A percentile compares a stretch with the other conserved stretches of the same genome.
These are phyloP conservation scores for Debaryomyces tyrocola DNA, from an alignment of 805 yeast species.

Conservation along the genomic window DNA sequence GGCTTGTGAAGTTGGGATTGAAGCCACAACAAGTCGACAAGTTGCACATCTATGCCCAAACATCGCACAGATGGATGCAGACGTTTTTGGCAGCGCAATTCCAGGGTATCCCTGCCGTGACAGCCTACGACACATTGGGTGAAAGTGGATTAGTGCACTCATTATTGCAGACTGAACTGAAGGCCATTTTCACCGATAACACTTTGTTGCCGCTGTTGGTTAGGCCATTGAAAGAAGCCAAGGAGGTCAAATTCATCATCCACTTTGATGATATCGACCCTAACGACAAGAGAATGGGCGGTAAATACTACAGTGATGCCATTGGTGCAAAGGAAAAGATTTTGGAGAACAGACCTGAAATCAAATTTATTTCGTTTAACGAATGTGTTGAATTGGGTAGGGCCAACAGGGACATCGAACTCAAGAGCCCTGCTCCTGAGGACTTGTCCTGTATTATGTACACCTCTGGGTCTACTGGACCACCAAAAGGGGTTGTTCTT, in stretches of 20 bases:
- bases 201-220: conserved; percentile 63
- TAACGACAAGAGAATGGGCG: conserved; percentile 62
- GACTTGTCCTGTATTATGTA: conserved; percentile 79
- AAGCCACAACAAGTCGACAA: conserved; percentile 58
- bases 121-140: conserved; percentile 95
- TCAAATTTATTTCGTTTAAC: conserved; percentile 61
- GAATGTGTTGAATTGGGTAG: conserved; percentile 69
- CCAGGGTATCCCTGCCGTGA: conserved; percentile 82
- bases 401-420: conserved; percentile 39
- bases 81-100: conserved; percentile 74
- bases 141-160: conserved; percentile 87
- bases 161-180: conserved; percentile 75
- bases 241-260: conserved; percentile 64
- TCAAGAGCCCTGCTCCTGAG: conserved; percentile 51
- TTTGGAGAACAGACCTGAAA: conserved; percentile 69
- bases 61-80: conserved; percentile 90
- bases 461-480: conserved; percentile 85
- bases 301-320: conserved; percentile 61
- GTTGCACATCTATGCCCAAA: conserved; percentile 83
- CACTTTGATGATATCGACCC: conserved; percentile 63
- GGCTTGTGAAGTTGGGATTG: conserved; percentile 73
- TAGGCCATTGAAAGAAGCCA: conserved; percentile 68
- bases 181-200: conserved; percentile 83
- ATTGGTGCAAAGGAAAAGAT: conserved; percentile 58
- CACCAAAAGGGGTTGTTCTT: conserved; percentile 80